A percentile compares a stretch with the other conserved stretches of the same genome.
Conservation (phyloP, 371 early-diverging fungal genomes). For the Choanephora cucurbitarum region DNA sequence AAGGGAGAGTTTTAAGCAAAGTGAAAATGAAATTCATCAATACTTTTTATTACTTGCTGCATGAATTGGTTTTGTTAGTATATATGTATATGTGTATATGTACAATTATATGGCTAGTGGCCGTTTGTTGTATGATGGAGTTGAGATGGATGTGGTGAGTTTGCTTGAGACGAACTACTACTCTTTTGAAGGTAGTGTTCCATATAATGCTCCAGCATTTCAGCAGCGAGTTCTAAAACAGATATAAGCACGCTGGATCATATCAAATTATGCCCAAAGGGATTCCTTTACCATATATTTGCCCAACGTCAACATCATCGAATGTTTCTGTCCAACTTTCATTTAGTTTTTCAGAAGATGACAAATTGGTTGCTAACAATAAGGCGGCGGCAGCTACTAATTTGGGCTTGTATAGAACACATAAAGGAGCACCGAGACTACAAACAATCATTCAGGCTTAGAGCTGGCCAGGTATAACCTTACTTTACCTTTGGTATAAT, state of each 20-base stretch:
- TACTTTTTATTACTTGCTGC: not conserved
- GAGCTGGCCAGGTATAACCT: no score
- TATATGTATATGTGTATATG: not conserved
- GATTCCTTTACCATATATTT: conserved; percentile 31
- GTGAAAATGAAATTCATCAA: not conserved
- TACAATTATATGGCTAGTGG: not conserved
- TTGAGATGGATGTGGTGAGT: conserved; percentile 25
- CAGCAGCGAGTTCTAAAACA: conserved; percentile 35
- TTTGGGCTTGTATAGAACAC: conserved; percentile 36
- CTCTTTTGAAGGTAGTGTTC: conserved; percentile 28
- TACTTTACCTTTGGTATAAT: conserved; percentile 61
- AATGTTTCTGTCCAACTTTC: conserved; percentile 31
- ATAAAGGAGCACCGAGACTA: conserved; percentile 40
- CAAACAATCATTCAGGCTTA: no score
- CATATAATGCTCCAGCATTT: conserved; percentile 36
- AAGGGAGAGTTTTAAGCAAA: no score
- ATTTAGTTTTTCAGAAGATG: conserved; percentile 18
- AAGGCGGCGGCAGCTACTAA: conserved; percentile 44
- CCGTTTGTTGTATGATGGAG: conserved; percentile 4
- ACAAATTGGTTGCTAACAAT: conserved; percentile 30
- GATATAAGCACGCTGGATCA: no score
- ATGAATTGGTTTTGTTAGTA: not conserved
- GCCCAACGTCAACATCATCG: conserved; percentile 30
- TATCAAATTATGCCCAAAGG: no score
- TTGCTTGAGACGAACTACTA: conserved; percentile 17